These are phyloP conservation scores for Debaryomycetaceae sp. DNA, from an alignment of 1,139 yeast genomes.

Conservation along the genomic window DNA sequence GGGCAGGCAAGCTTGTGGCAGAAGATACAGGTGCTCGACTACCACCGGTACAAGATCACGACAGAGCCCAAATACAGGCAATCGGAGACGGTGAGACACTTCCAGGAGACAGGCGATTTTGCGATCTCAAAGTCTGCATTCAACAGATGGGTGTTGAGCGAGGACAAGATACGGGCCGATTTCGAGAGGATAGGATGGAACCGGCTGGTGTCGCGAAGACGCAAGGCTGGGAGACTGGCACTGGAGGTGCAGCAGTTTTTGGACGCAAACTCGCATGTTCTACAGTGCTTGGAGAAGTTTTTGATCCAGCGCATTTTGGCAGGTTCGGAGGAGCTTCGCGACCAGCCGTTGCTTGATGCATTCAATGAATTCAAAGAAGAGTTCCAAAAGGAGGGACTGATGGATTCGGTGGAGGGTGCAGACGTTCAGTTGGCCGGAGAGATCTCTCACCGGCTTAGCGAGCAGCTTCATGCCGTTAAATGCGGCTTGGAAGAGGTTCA, in stretches of 20 bases:
- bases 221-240: conserved; percentile 7
- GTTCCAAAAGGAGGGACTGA: neutral
- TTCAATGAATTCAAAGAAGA: conserved; percentile 9
- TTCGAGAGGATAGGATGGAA: conserved; percentile 5
- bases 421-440: conserved; percentile 9
- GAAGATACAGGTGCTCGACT: conserved; percentile 15
- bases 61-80: conserved; percentile 18
- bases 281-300: conserved; percentile 11
- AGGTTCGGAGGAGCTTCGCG: conserved; percentile 6
- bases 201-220: conserved; percentile 7
- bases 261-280: conserved; percentile 6
- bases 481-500: conserved; percentile 9
- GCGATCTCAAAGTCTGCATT: conserved; percentile 19
- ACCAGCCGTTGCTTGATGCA: conserved; percentile 7
- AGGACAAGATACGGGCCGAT: conserved; percentile 10
- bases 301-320: conserved; percentile 9
- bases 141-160: conserved; percentile 19
- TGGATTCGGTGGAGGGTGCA: conserved; percentile 5
- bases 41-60: conserved; percentile 12
- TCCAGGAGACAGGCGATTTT: conserved; percentile 10
- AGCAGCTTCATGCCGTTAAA: conserved; percentile 8
- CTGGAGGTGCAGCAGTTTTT: conserved; percentile 7
- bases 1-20: conserved; percentile 12
- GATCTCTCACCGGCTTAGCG: conserved; percentile 7
- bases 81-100: conserved; percentile 17